Percentiles rank a stretch among this genome's conserved stretches.
phyloP scores from a whole-genome alignment of 2,329 filamentous ascomycete species.

The Sclerotinia nivalis region DNA sequence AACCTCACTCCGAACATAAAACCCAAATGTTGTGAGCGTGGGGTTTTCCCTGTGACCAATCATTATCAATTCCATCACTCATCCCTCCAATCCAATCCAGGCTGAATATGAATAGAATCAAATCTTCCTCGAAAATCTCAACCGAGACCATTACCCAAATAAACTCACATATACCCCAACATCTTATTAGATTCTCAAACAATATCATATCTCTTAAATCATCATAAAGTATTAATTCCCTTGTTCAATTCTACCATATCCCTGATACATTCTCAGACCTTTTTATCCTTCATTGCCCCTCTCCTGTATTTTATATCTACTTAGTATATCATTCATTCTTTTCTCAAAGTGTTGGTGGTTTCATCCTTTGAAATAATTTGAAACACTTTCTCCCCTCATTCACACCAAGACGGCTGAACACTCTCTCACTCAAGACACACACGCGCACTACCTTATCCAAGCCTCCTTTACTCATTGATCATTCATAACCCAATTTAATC shows the following conservation, averaged over 20 bases:
- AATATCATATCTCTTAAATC: background rate
- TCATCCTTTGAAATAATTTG: slow-evolving; percentile 1
- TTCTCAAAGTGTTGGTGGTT: background rate
- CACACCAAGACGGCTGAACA: background rate
- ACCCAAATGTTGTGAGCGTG: background rate
- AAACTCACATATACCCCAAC: background rate
- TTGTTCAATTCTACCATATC: background rate
- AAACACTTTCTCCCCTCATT: slow-evolving; percentile 7
- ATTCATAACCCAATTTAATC: background rate
- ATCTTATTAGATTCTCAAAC: background rate
- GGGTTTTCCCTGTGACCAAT: background rate
- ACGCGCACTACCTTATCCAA: background rate
- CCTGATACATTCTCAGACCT: background rate
- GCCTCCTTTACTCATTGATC: background rate
- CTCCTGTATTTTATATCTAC: background rate
- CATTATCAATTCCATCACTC: background rate
- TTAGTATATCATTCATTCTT: background rate
- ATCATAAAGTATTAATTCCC: slow-evolving; percentile 1
- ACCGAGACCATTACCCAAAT: background rate
- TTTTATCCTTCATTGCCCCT: background rate
- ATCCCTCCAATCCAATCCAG: background rate
- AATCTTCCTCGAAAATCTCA: too few species aligned
- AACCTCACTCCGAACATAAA: background rate
- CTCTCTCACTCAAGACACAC: background rate
- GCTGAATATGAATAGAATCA: background rate